Evolutionary conservation across 148 eudicot genomes (phyloP), one percentile per base, ranked within the genome.

Genomic region (Cornus suecica): DNA sequence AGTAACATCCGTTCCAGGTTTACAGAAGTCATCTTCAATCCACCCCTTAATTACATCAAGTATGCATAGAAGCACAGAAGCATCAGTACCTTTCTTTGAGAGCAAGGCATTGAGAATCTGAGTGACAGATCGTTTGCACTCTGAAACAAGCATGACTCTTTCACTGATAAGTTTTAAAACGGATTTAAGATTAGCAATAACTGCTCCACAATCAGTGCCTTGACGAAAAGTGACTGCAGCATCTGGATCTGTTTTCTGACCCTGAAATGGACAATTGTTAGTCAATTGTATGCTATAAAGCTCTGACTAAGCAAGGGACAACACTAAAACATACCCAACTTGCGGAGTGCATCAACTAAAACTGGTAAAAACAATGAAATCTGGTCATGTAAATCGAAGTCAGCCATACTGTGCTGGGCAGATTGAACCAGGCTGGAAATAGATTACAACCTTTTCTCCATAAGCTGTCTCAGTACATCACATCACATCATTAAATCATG

Each of bases 41-140:
- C 98, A 96, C 62, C 97, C 88, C 86, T 93, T 91, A 65, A 93
- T 76, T 51, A 93, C 88, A 84, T 91, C 98, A 45, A 96, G 82
- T 78, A 93, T 90, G 88, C 98, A 91, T 74, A 93, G 92, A 67
- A 96, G 92, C 68, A 96, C 94, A 81, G 93, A 84, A 24, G 94
- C 83, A 84, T 96, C 98, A 27, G 90, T 91, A 41, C 90, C 92
- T 85, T 93, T 96, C 83, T 96, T 97, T 28, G 93, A 96, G 45
- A 96, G 90, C 83, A 96, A 84, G 42, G 79, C 84, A 82, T 86
- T 88, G 60, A 93, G 83, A 66, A 90, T 90, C 73, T 96, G 99
- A 29, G 81, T 90, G 16, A 93, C 89, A 30, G 92, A 84, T 87
- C 93, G 85, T 82, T 91, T 96, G 85, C 85, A 88, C 26, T 96